These are phyloP conservation scores for Inonotus hispidus DNA, from an alignment of 1,284 basidiomycete genomes.

Conservation along the genomic window DNA sequence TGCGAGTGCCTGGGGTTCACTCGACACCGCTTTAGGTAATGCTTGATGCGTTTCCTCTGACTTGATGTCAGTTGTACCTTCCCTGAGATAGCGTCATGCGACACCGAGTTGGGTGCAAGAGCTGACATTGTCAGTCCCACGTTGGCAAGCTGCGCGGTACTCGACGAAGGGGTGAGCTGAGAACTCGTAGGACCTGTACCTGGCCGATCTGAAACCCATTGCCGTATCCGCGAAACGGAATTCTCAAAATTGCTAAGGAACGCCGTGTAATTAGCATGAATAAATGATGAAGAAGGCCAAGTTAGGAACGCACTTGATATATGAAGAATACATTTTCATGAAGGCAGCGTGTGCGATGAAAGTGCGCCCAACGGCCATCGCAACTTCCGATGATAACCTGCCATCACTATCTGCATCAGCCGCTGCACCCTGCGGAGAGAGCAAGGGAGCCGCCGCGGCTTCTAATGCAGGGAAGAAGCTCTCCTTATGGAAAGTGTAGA, in stretches of 20 bases:
- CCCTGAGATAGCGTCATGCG: constrained; percentile 26
- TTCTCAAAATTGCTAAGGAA: constrained; percentile 83
- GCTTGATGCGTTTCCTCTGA: constrained; percentile 82
- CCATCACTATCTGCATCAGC: constrained; percentile 64
- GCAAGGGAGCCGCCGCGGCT: constrained; percentile 61
- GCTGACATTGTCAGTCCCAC: constrained; percentile 56
- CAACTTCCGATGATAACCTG: constrained; percentile 67
- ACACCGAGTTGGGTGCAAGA: constrained; percentile 39
- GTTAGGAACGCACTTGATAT: constrained; percentile 77
- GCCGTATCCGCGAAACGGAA: constrained; percentile 78
- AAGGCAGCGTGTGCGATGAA: constrained; percentile 92
- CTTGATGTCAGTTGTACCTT: constrained; percentile 47
- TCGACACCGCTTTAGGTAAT: constrained; percentile 82
- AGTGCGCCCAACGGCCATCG: constrained; percentile 80
- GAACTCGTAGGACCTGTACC: constrained; percentile 35
- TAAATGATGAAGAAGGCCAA: constrained; percentile 16
- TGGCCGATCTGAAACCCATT: constrained; percentile 66
- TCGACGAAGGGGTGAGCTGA: constrained; percentile 54
- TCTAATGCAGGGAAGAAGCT: constrained; percentile 90
- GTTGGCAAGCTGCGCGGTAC: constrained; percentile 57
- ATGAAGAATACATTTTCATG: constrained; percentile 96
- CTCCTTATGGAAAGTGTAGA: constrained; percentile 89
- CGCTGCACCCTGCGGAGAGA: constrained; percentile 42
- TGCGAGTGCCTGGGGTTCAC: constrained; percentile 90
- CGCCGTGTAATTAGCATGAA: constrained; percentile 9